phyloP scores from a whole-genome alignment of 352 stramenopile species.

The Globisporangium rhizosaccharum region DNA sequence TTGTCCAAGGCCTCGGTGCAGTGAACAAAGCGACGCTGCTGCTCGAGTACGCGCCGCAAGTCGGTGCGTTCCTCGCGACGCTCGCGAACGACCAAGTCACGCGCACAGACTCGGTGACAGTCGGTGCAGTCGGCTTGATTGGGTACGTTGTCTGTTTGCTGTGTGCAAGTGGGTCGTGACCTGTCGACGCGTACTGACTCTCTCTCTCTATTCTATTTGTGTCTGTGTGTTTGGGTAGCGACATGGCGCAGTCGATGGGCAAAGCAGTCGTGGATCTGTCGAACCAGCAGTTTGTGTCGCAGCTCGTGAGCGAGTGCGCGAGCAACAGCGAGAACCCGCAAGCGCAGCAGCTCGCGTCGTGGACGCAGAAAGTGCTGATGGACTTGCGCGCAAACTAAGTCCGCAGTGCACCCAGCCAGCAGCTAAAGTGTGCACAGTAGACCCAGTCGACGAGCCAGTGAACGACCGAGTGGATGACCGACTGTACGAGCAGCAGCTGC shows the following conservation, averaged over 20 bases:
- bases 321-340: slow-evolving; percentile 59
- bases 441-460: neutral
- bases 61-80: slow-evolving; percentile 88
- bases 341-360: slow-evolving; percentile 61
- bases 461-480: neutral
- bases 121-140: slow-evolving; percentile 86
- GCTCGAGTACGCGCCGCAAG: slow-evolving; percentile 73
- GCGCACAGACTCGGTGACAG: slow-evolving; percentile 89
- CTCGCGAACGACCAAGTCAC: slow-evolving; percentile 77
- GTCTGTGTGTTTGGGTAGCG: slow-evolving; percentile 22
- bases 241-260: slow-evolving; percentile 78
- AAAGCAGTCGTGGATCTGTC: slow-evolving; percentile 55
- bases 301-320: slow-evolving; percentile 70
- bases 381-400: slow-evolving; percentile 50
- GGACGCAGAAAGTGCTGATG: slow-evolving; percentile 75
- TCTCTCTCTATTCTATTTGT: neutral
- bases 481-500: neutral
- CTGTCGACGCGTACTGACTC: neutral
- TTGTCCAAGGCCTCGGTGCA: slow-evolving; percentile 92
- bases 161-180: neutral
- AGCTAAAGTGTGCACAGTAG: neutral
- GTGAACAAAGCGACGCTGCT: slow-evolving; percentile 85
- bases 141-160: slow-evolving; percentile 36
- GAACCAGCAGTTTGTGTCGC: slow-evolving; percentile 64
- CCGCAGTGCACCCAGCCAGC: neutral